Conservation (phyloP, 345 rosid genomes). For the Gossypium ekmanianum region DNA sequence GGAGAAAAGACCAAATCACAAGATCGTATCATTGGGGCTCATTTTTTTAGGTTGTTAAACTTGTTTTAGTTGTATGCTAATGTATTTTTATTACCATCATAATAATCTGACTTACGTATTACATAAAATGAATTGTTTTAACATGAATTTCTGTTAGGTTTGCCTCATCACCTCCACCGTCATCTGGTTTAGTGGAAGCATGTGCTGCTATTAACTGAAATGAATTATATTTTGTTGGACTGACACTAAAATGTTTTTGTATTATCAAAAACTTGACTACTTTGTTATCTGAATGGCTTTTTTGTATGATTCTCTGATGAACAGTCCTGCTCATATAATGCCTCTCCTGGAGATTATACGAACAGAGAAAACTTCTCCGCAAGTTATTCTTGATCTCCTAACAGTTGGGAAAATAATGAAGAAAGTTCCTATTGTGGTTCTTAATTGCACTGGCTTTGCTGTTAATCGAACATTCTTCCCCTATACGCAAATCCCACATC, state of each 20-base stretch:
- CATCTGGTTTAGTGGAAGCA: background rate
- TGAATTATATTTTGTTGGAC: background rate
- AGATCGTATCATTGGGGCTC: constrained; percentile 90
- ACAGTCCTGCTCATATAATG: constrained; percentile 96
- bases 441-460: constrained; percentile 94
- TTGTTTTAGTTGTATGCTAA: background rate
- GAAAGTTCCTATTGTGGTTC: constrained; percentile 93
- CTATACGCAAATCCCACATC: constrained; percentile 63
- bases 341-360: constrained; percentile 91
- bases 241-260: background rate
- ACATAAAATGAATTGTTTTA: background rate
- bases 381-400: constrained; percentile 87
- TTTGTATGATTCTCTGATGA: constrained; percentile 19
- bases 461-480: constrained; percentile 93
- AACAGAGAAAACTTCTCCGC: constrained; percentile 77
- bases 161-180: background rate
- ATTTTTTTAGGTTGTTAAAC: constrained; percentile 76
- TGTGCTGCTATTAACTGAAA: background rate
- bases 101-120: background rate
- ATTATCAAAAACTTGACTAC: background rate
- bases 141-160: background rate
- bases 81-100: background rate
- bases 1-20: constrained; percentile 79
- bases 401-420: constrained; percentile 74
- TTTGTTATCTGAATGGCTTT: background rate